phyloP scores from a whole-genome alignment of 177 flowering plant species.

The Vitis hybrid region DNA sequence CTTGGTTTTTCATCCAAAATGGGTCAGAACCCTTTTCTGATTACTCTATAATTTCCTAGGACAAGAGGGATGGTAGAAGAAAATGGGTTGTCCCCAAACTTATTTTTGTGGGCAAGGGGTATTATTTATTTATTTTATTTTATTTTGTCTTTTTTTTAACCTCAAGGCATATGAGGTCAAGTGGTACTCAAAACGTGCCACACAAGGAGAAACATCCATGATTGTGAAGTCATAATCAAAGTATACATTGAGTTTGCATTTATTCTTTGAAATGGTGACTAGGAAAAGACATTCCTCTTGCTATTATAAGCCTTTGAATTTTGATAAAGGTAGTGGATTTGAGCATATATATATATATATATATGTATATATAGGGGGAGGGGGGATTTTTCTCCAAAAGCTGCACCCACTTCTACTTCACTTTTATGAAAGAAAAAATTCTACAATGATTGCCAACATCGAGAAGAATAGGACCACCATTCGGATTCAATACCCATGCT shows the following conservation, averaged over 20 bases:
- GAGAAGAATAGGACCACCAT: neutral
- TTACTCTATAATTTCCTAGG: neutral
- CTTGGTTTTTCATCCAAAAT: neutral
- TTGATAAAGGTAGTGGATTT: slow-evolving; percentile 3
- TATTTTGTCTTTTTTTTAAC: no score
- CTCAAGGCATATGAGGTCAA: neutral
- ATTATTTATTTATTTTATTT: neutral
- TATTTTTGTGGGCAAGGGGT: no score
- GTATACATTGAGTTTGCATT: neutral
- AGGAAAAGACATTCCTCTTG: slow-evolving; percentile 5
- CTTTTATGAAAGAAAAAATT: neutral
- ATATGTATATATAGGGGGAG: neutral
- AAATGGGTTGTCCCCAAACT: neutral
- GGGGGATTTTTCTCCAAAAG: slow-evolving; percentile 1
- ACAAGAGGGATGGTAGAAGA: neutral
- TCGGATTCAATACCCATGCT: neutral
- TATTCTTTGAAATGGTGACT: slow-evolving; percentile 1
- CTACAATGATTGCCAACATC: neutral
- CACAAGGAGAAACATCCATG: neutral
- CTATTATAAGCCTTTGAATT: slow-evolving; percentile 10
- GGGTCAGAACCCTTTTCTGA: neutral
- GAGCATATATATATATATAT: neutral
- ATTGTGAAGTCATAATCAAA: neutral
- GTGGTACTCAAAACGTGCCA: neutral
- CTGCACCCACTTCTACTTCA: neutral